Conservation (phyloP, 805 yeast species). For the Monosporozyma servazzii region DNA sequence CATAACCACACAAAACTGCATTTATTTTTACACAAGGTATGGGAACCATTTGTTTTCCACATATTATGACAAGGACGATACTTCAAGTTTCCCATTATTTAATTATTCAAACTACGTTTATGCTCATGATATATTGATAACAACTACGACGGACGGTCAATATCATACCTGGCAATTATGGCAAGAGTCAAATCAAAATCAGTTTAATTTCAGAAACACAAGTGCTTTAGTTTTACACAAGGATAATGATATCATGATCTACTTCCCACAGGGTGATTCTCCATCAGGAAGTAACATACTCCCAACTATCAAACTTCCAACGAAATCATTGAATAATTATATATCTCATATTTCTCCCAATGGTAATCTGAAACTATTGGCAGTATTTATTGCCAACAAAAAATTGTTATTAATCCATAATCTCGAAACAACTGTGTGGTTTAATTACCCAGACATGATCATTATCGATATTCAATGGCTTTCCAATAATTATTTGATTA, state of each 20-base stretch:
- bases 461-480: conserved; percentile 28
- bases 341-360: conserved; percentile 17
- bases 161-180: conserved; percentile 24
- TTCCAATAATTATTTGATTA: conserved; percentile 23
- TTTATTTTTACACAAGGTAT: conserved; percentile 19
- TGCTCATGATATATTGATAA: conserved; percentile 12
- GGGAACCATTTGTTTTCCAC: conserved; percentile 25
- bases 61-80: conserved; percentile 12
- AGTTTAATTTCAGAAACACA: conserved; percentile 17
- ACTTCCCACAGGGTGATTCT: conserved; percentile 21
- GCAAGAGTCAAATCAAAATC: conserved; percentile 16
- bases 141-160: conserved; percentile 15
- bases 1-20: conserved; percentile 16
- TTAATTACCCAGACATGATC: conserved; percentile 16
- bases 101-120: conserved; percentile 15
- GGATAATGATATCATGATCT: conserved; percentile 24
- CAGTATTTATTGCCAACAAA: conserved; percentile 26
- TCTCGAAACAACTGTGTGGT: conserved; percentile 24
- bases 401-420: conserved; percentile 24
- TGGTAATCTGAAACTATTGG: conserved; percentile 19
- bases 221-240: conserved; percentile 17
- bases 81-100: conserved; percentile 4
- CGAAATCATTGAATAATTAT: conserved; percentile 26
- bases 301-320: conserved; percentile 23
- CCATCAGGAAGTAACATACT: conserved; percentile 13